Evolutionary conservation across 441 rosid genomes (phyloP).

Genomic region (Adansonia madagascariensis): DNA sequence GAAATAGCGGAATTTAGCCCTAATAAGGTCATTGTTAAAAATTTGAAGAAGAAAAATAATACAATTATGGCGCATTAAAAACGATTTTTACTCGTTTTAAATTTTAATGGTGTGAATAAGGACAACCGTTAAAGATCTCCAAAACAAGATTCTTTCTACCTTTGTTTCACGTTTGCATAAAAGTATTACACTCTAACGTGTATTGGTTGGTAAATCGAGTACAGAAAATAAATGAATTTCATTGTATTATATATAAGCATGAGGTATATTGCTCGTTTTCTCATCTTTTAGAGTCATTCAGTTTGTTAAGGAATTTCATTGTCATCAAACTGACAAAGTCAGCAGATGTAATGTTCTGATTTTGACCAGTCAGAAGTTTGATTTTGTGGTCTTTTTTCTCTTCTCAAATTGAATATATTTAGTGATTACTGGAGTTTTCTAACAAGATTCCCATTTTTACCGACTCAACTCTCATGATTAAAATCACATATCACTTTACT

Average conservation of each 20-base stretch:
- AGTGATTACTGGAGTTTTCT: background rate
- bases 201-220: background rate
- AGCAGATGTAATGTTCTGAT: background rate
- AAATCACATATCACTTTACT: background rate
- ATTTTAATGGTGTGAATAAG: background rate
- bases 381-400: background rate
- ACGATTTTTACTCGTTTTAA: background rate
- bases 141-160: background rate
- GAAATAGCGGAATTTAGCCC: conserved; percentile 1
- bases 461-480: background rate
- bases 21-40: conserved; percentile 16
- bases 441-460: background rate
- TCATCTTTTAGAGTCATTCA: background rate
- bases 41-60: conserved; percentile 10
- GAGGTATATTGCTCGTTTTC: background rate
- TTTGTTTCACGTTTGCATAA: background rate
- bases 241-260: background rate
- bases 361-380: background rate
- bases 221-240: background rate
- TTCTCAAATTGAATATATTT: background rate
- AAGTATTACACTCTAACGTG: background rate
- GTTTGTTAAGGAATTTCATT: background rate
- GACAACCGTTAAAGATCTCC: background rate
- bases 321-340: background rate
- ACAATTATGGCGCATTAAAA: background rate